Evolutionary conservation across 1,139 yeast genomes (phyloP), one percentile per base, ranked within the genome.

Genomic region (Barnettozyma hawaiiensis): DNA sequence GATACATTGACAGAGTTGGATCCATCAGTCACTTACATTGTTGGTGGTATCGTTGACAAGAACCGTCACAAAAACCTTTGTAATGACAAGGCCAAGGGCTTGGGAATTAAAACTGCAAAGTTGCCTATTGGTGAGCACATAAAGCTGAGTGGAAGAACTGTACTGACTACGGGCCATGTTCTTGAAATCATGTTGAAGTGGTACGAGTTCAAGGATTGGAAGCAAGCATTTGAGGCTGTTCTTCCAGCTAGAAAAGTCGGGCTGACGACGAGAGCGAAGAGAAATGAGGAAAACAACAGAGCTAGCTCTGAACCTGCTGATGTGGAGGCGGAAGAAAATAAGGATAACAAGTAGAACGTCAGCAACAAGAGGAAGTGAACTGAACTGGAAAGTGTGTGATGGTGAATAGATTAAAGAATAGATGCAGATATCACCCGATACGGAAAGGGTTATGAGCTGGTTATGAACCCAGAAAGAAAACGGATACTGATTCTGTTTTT

Each of bases 1-100:
- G 84, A 84, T 22, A 73, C 75, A 18, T 64, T 84, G 28, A 76
- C 74, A 16, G 69, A 65, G 10, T 66, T 92, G 40, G 80, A 82
- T 47, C 76, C 80, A 5, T 82, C 80, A 5, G 72, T 73, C 61
- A 84, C 94, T 0, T 92, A 92, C 55, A 76, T 90, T 37, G 80
- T 92, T 42, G 98, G 98, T 9, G 98, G 98, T 0, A 90, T 92
- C 43, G 97, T 92, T 8, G 98, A 92, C 62, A 92, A 90, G 63
- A 95, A 95, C 50, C 75, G 97, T 53, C 85, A 92, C 67, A 90
- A 90, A 63, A 71, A 73, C 49, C 65, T 92, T 40, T 92, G 98
- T 63, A 72, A 78, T 44, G 74, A 84, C 51, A 92, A 90, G 62
- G 98, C 98, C 1, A 73, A 78, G 51, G 66, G 71, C 47, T 67